Percentiles rank a stretch among this genome's conserved stretches.
Conservation (phyloP, 2,329 filamentous ascomycete genomes). For the Ramularia endophylla region DNA sequence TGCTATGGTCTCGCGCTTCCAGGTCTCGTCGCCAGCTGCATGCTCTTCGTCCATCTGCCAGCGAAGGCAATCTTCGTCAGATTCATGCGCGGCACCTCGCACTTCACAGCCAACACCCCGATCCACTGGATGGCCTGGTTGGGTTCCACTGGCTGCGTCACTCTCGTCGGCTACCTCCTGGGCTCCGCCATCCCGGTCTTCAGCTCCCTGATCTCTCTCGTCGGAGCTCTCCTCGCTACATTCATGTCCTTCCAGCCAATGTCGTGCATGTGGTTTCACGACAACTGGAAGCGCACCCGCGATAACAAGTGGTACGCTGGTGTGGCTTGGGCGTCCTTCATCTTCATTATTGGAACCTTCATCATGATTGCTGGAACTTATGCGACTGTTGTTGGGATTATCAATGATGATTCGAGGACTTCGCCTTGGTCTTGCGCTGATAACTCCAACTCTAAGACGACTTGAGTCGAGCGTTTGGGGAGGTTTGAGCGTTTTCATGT, state of each 20-base stretch:
- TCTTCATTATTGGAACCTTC: slow-evolving; percentile 35
- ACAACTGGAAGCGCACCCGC: slow-evolving; percentile 32
- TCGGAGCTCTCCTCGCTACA: slow-evolving; percentile 22
- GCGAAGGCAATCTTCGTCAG: slow-evolving; percentile 27
- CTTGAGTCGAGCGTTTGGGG: too few relatives aligned
- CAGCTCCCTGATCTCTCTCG: slow-evolving; percentile 21
- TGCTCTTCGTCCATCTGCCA: slow-evolving; percentile 26
- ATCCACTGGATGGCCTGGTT: slow-evolving; percentile 22
- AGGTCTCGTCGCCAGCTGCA: slow-evolving; percentile 22
- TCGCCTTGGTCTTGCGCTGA: slow-evolving; percentile 21
- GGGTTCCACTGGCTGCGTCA: slow-evolving; percentile 17
- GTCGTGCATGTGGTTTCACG: slow-evolving; percentile 40
- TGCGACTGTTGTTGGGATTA: slow-evolving; percentile 37
- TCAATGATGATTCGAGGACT: slow-evolving; percentile 22
- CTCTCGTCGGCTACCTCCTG: slow-evolving; percentile 21
- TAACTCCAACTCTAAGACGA: slow-evolving; percentile 24
- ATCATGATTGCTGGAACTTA: slow-evolving; percentile 42
- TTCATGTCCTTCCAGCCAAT: slow-evolving; percentile 28
- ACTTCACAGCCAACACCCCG: slow-evolving; percentile 20
- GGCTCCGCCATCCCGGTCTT: slow-evolving; percentile 23
- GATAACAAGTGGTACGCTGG: slow-evolving; percentile 8
- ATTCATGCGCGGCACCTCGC: slow-evolving; percentile 21
- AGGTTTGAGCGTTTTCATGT: too few relatives aligned
- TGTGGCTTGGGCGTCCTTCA: slow-evolving; percentile 21
- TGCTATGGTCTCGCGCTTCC: slow-evolving; percentile 36